Conservation (phyloP, 1,139 yeast species). For the Yamadazyma membranifaciens region DNA sequence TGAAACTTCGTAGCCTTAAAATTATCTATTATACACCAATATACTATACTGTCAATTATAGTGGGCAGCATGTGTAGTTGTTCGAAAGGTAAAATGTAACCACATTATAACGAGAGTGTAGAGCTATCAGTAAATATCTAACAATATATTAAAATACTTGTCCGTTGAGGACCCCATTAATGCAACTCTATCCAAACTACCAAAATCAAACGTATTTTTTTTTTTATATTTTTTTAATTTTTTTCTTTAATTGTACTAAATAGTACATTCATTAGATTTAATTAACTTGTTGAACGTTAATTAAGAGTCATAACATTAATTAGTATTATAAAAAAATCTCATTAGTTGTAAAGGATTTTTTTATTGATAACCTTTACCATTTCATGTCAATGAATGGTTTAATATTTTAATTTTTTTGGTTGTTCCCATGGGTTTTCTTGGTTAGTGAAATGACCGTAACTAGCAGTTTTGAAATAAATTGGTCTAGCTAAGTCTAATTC, state of each 20-base stretch:
- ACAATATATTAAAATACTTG: constrained; percentile 28
- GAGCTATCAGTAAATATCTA: too few relatives aligned
- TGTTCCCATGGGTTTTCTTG: constrained; percentile 98
- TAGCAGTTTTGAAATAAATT: constrained; percentile 97
- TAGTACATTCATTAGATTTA: constrained; percentile 11
- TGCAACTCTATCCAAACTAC: constrained; percentile 44
- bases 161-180: constrained; percentile 59
- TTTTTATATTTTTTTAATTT: constrained; percentile 3
- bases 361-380: too few relatives aligned
- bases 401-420: constrained; percentile 84
- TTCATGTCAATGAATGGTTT: constrained; percentile 19
- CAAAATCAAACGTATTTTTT: constrained; percentile 11
- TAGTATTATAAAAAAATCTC: constrained; percentile 21
- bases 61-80: too few relatives aligned
- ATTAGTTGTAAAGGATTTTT: neutral
- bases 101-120: too few relatives aligned
- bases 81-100: too few relatives aligned
- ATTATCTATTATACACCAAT: too few relatives aligned
- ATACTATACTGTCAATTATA: too few relatives aligned
- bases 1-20: too few relatives aligned
- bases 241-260: neutral
- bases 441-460: constrained; percentile 99
- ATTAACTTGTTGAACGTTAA: constrained; percentile 58
- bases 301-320: constrained; percentile 48
- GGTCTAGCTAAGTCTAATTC: constrained; percentile 98